Base-by-base conservation (phyloP, 169 alveolate species). In the Eimeria brunetti region DNA sequence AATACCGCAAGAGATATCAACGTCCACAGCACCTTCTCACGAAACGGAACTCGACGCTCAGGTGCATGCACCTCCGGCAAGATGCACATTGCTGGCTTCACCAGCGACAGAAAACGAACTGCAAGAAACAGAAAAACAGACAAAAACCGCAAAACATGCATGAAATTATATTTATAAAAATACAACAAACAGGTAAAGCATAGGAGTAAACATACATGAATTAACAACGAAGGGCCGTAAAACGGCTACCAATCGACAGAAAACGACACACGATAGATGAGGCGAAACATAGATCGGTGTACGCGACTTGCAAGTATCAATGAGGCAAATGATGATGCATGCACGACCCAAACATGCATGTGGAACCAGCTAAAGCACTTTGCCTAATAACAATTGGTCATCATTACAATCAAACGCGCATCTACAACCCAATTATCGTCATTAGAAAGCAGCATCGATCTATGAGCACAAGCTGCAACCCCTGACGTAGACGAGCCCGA, bases 21-120 rank as follows among this genome's bases (percentile, higher is more conserved):
- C 49, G 99, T 99, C 99, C 99, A 99, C 96, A 99, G 97, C 78
- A 99, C 96, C 97, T 98, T 99, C 97, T 99, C 99, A 96, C 99
- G 99, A 97, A 99, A 98, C 56, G 98, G 99, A 64, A 98, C 97
- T 97, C 98, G 99, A 94, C 99, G 97, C 94, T 98, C 98, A 5
- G 99, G 99, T 33, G 99, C 96, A 80, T 98, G 98, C 64, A 99
- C 99, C 98, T 99, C 99, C 76, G 99, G 99, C 94, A 99, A 97
- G 85, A 99, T 92, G 96, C 99, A 98, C 99, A 98, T 98, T 71
- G 98, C 99, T 67, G 99, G 99, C 97, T 99, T 99, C 95, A 99
- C 97, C 96, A 99, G 97, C 94, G 98, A 98, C 90, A 99, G 96
- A 92, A 99, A 99, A 83, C 99, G 94, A n/a, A 95, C 97, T 95